These are phyloP conservation scores for Blastobotrys mokoenaii DNA, from an alignment of 805 yeast genomes.

Conservation along the genomic window DNA sequence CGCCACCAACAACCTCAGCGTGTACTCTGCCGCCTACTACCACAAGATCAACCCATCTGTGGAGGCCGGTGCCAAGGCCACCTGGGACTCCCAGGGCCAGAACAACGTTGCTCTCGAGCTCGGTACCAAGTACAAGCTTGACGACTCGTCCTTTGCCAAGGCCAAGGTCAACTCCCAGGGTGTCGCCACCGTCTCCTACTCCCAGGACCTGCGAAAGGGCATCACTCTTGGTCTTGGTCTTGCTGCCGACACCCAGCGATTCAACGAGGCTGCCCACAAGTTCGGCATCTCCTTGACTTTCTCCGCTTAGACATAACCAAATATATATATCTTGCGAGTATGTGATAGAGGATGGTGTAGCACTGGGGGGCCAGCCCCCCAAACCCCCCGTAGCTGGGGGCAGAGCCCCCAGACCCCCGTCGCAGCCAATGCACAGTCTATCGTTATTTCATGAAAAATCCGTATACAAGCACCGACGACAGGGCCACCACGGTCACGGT, in stretches of 20 bases:
- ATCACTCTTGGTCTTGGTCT: constrained; percentile 96
- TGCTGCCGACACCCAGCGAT: constrained; percentile 89
- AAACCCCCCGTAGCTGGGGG: not conserved
- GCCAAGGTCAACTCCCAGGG: constrained; percentile 97
- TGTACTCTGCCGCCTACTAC: constrained; percentile 93
- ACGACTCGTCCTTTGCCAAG: constrained; percentile 82
- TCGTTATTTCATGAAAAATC: too few species aligned
- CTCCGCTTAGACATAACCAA: constrained; percentile 36
- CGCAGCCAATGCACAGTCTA: too few species aligned
- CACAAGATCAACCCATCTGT: constrained; percentile 86
- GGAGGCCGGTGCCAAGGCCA: constrained; percentile 97
- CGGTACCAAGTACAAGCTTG: constrained; percentile 91
- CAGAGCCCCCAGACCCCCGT: not conserved
- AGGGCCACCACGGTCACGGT: too few species aligned
- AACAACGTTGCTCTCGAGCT: constrained; percentile 85
- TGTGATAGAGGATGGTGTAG: too few species aligned
- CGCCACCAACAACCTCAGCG: constrained; percentile 77
- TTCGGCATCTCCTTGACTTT: constrained; percentile 91
- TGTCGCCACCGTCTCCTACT: constrained; percentile 85
- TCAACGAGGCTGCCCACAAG: constrained; percentile 96
- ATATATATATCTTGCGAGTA: too few species aligned
- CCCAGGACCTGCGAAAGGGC: constrained; percentile 92
- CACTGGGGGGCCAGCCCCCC: not conserved
- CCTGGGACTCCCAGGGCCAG: constrained; percentile 77
- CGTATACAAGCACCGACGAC: too few species aligned